Conservation (phyloP, 2,329 filamentous ascomycete species). For the Cladophialophora immunda region DNA sequence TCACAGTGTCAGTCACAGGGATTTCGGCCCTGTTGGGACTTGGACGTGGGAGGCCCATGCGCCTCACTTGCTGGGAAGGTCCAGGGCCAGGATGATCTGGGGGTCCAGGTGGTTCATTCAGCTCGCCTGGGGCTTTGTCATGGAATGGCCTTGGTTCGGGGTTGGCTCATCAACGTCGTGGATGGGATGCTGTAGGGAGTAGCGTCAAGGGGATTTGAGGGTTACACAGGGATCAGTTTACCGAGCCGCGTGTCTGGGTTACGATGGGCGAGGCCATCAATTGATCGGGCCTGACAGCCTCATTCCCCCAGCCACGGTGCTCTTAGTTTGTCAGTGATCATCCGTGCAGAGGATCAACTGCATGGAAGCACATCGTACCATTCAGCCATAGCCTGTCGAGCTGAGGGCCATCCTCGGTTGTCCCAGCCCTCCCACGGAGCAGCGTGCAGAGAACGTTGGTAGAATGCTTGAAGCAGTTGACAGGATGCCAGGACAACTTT, state of each 20-base stretch:
- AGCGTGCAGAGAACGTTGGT: not conserved
- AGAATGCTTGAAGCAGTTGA: not conserved
- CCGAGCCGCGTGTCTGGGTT: not conserved
- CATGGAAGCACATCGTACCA: not conserved
- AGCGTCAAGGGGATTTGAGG: not conserved
- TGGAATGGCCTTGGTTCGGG: not conserved
- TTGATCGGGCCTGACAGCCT: not conserved
- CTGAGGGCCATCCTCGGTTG: not conserved
- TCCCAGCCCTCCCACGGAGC: not conserved
- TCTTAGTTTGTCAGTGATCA: not conserved
- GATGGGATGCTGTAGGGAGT: not conserved
- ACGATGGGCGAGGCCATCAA: not conserved
- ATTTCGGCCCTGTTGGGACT: not conserved
- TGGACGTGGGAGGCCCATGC: not conserved
- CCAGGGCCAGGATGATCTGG: not conserved
- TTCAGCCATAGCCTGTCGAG: not conserved
- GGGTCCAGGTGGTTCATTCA: not conserved
- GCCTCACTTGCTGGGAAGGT: not conserved
- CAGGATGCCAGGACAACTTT: not conserved
- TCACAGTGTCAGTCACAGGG: not conserved
- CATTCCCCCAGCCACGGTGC: not conserved
- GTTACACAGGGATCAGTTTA: not conserved
- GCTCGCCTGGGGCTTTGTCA: not conserved
- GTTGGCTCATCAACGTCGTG: not conserved
- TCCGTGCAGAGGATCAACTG: not conserved